Evolutionary conservation across 306 rosid genomes (phyloP), one percentile per base, ranked within the genome.

Genomic region (Psophocarpus tetragonolobus): DNA sequence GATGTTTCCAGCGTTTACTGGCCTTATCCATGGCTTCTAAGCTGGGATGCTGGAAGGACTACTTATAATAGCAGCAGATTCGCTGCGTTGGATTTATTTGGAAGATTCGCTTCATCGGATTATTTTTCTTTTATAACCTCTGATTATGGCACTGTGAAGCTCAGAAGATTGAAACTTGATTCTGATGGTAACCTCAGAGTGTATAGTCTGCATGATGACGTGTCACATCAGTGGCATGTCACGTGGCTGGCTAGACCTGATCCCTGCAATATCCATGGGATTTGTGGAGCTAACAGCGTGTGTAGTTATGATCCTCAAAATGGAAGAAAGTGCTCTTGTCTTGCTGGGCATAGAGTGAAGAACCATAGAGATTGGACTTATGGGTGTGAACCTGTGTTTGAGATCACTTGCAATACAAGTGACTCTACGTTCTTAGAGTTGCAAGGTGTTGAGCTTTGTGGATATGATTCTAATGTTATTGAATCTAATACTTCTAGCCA

Each of bases 381-480:
- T 9, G 93, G 93, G 3, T 89, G 91, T 27, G 76, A 83, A 12
- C 91, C 87, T 1, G 45, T 42, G 60, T 81, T 85, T 32, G 44
- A 5, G 21, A 14, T 80, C 2, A 50, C 84, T 21, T 80, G 82
- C 47, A 42, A 18, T 1, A 38, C 0, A 70, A 73, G 3, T 10
- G 81, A 80, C 51, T 53, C 84, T 50, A 65, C 29, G 1, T 87
- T 83, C 24, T 6, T 74, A 1, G 41, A 14, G 8, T 44, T 83
- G 44, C 0, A 0, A 0, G 26, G 30, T 9, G 38, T 75, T 30
- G 85, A 87, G 77, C 35, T 82, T 50, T 80, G 77, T 29, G 87
- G 88, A 8, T 85, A 85, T 10, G 91, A 51, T 51, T 5, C 27
- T 20, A 18, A 18, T 10, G 18, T 7, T 20, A 8, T 27, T 51